These are phyloP conservation scores for Chalciporus sphaerocephalus DNA, from an alignment of 768 basidiomycete genomes.

Conservation along the genomic window DNA sequence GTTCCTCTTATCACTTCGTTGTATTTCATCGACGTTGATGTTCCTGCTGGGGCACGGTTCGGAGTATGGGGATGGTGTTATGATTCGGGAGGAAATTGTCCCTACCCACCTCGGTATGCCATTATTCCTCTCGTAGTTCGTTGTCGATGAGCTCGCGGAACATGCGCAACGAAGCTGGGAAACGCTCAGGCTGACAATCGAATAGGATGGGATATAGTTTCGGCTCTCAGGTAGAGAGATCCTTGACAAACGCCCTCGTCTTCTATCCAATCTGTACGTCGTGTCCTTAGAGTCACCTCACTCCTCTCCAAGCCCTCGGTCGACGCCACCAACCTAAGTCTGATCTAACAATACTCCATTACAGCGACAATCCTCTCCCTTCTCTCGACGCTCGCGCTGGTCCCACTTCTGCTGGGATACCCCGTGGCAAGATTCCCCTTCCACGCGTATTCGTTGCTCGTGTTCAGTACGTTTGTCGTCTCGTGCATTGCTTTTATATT, in stretches of 20 bases:
- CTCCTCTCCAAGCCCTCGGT: background rate
- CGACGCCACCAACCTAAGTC: background rate
- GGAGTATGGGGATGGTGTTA: slow-evolving; percentile 17
- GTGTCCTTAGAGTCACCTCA: background rate
- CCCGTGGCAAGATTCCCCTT: background rate
- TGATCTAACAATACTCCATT: background rate
- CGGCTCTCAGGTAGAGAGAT: slow-evolving; percentile 11
- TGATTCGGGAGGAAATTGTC: slow-evolving; percentile 6
- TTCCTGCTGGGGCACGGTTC: slow-evolving; percentile 7
- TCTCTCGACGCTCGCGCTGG: background rate
- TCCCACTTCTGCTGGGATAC: background rate
- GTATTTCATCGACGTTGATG: slow-evolving; percentile 10
- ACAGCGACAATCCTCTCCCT: slow-evolving; percentile 1
- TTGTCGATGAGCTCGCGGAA: too few relatives aligned
- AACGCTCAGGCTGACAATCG: too few relatives aligned
- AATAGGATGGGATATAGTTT: slow-evolving; percentile 11
- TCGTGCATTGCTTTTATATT: slow-evolving; percentile 26
- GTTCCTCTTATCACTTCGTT: slow-evolving; percentile 8
- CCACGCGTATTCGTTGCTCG: background rate
- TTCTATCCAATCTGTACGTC: slow-evolving; percentile 10
- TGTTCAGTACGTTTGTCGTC: background rate
- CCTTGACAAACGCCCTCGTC: slow-evolving; percentile 10
- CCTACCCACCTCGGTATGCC: background rate
- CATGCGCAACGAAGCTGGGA: too few relatives aligned
- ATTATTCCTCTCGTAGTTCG: background rate